A percentile compares a stretch with the other conserved stretches of the same genome.
phyloP scores from a whole-genome alignment of 768 basidiomycete genomes.

The Suillus subalutaceus region DNA sequence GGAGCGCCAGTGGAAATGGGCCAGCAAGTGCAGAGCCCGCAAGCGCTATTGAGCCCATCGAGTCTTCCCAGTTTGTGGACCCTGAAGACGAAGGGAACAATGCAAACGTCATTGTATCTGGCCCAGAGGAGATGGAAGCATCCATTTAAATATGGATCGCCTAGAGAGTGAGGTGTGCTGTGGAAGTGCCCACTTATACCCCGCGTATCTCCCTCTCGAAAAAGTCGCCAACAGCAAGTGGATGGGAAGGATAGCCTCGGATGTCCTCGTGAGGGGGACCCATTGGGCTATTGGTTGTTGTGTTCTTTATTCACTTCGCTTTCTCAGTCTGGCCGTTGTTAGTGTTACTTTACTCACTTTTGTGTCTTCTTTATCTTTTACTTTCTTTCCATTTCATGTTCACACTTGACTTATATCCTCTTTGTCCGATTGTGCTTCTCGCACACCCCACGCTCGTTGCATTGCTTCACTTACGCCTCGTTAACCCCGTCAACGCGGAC shows the following conservation, averaged over 20 bases:
- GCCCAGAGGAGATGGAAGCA: conserved; percentile 5
- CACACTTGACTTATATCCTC: conserved; percentile 29
- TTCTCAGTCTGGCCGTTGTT: conserved; percentile 25
- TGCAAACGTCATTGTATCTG: conserved; percentile 1
- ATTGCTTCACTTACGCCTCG: conserved; percentile 36
- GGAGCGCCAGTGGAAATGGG: conserved; percentile 48
- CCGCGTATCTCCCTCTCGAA: not conserved
- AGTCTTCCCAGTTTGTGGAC: not conserved
- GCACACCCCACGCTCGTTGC: conserved; percentile 31
- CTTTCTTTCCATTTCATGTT: conserved; percentile 39
- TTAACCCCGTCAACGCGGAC: conserved; percentile 32
- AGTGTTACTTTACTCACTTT: conserved; percentile 35
- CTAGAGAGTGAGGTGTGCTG: not conserved
- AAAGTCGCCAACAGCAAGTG: conserved; percentile 15
- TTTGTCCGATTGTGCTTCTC: conserved; percentile 27
- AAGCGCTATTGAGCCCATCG: not conserved
- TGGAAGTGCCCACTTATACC: conserved; percentile 4
- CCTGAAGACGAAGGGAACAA: not conserved
- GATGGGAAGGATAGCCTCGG: conserved; percentile 27
- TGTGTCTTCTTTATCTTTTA: conserved; percentile 31
- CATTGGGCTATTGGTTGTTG: conserved; percentile 67
- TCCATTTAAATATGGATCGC: not conserved
- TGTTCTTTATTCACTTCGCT: conserved; percentile 52
- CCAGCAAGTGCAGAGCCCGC: conserved; percentile 18
- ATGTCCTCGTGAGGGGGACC: conserved; percentile 28